Conservation (phyloP, 2,329 filamentous ascomycete species). For the Magnaporthiopsis poae region DNA sequence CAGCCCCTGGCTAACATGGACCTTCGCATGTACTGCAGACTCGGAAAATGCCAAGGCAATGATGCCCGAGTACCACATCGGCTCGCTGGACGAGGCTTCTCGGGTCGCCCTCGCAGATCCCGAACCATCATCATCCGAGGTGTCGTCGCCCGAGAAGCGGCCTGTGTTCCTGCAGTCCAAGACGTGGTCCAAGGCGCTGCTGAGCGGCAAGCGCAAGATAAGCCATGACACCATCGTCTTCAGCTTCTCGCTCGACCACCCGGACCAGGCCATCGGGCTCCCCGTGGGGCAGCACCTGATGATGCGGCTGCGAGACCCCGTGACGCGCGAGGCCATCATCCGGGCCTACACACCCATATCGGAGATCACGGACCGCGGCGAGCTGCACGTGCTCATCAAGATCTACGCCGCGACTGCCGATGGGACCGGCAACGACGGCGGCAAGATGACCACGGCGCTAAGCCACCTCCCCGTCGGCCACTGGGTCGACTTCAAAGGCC, state of each 20-base stretch:
- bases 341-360: slow-evolving; percentile 81
- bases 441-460: slow-evolving; percentile 73
- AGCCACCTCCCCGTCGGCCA: slow-evolving; percentile 64
- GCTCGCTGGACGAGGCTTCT: slow-evolving; percentile 57
- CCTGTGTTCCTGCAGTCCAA: slow-evolving; percentile 61
- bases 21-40: slow-evolving; percentile 39
- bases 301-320: slow-evolving; percentile 67
- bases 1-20: slow-evolving; percentile 17
- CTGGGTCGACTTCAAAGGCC: slow-evolving; percentile 75
- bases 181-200: slow-evolving; percentile 61
- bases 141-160: slow-evolving; percentile 1
- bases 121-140: slow-evolving; percentile 11
- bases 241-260: slow-evolving; percentile 66
- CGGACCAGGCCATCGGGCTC: slow-evolving; percentile 60
- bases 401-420: slow-evolving; percentile 57
- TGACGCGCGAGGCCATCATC: slow-evolving; percentile 62
- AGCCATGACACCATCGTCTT: slow-evolving; percentile 76
- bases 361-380: slow-evolving; percentile 45
- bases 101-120: slow-evolving; percentile 41
- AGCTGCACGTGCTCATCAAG: slow-evolving; percentile 69
- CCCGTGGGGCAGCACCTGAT: slow-evolving; percentile 81
- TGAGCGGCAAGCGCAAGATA: slow-evolving; percentile 58
- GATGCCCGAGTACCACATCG: slow-evolving; percentile 80
- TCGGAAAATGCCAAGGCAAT: slow-evolving; percentile 85
- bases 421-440: slow-evolving; percentile 40